Evolutionary conservation across 768 basidiomycete genomes (phyloP), one percentile per base, ranked within the genome.

Genomic region (Melanogaster broomeanus): DNA sequence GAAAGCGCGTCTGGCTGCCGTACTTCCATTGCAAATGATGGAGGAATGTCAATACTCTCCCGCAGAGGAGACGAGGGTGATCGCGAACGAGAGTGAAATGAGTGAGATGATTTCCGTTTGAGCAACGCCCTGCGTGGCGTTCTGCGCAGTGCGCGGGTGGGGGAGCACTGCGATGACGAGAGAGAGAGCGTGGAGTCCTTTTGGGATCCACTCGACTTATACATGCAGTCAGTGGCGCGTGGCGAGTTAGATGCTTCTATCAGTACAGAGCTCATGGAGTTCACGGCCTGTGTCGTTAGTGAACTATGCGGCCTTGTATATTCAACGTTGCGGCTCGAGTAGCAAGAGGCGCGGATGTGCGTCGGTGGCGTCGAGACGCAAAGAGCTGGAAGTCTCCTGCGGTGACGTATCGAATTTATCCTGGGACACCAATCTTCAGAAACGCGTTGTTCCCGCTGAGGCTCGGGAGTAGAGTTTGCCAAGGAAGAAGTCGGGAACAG

Each of bases 121-220:
- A 66, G 60, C 19, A 68, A 46, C 48, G 68, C 60, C 57, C 74
- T 61, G 28, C 68, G 70, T 53, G 72, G 73, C 55, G 68, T 71
- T 48, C 75, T 73, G 45, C 74, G 74, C 11, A 78, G 57, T 13
- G 68, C 70, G n/a, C 66, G 72, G 16, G 42, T 57, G 53, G 69
- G 67, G 35, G 58, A 65, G 45, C 56, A 62, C 21, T 52, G 60
- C 24, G 63, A 67, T 1, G 69, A 65, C 2, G 61, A 56, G 35
- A 57, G 15, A 24, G 62, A 69, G 42, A 47, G 40, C 42, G 57
- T 63, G 34, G 67, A 60, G 40, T 43, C 50, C 53, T 51, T 53
- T 22, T 50, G 55, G 6, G 48, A 40, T 6, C 42, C 44, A 37
- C 57, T 46, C n/a, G 57, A 59, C 52, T 48, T 53, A 13, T 53